Evolutionary conservation across 345 rosid genomes (phyloP).

Genomic region (Salix arbutifolia): DNA sequence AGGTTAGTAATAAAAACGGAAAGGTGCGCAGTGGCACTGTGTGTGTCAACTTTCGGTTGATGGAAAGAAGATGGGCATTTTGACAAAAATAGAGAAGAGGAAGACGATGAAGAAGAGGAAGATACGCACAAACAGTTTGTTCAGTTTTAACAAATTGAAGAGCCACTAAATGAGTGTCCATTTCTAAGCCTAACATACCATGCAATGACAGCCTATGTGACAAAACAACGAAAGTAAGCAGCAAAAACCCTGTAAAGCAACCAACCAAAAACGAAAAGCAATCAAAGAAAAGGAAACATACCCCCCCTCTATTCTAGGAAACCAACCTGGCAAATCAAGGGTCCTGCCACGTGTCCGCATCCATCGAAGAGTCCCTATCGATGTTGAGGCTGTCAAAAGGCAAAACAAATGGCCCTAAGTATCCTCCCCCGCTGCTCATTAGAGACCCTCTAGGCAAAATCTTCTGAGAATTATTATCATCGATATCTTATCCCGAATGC

Average conservation of each 20-base stretch:
- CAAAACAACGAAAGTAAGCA: neutral
- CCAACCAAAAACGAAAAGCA: neutral
- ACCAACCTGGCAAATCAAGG: neutral
- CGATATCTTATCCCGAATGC: neutral
- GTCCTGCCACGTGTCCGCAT: neutral
- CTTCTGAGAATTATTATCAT: neutral
- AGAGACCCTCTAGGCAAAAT: neutral
- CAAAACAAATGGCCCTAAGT: constrained; percentile 16
- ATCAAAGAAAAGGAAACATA: neutral
- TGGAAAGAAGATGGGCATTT: no score
- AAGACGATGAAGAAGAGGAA: no score
- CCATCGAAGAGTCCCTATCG: neutral
- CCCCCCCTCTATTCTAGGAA: neutral
- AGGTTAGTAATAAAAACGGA: no score
- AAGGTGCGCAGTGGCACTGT: no score
- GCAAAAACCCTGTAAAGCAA: neutral
- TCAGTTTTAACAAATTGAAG: no score
- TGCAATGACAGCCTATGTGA: neutral
- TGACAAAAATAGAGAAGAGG: no score
- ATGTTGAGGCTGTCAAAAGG: constrained; percentile 1
- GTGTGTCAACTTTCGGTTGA: no score
- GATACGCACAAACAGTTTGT: no score
- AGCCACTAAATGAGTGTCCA: neutral
- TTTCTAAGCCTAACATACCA: neutral
- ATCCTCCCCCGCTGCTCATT: constrained; percentile 2